Evolutionary conservation across 345 rosid species (phyloP).

Genomic region (Gossypium sturtianum): DNA sequence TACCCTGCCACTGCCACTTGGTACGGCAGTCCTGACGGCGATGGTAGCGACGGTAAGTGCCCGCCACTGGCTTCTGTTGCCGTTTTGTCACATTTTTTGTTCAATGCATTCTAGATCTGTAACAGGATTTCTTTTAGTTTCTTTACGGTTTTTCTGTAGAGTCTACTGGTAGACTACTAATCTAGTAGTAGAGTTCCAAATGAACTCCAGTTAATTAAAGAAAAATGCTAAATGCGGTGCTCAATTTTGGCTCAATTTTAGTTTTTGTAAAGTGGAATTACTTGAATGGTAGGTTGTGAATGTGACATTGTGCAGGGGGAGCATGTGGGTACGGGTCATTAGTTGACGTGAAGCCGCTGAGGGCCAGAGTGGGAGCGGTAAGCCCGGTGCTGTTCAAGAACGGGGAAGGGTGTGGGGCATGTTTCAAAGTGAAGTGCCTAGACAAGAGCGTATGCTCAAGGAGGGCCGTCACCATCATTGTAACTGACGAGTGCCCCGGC

Average conservation of each 20-base stretch:
- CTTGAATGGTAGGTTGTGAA: neutral
- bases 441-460: conserved; percentile 76
- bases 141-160: neutral
- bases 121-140: neutral
- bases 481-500: conserved; percentile 86
- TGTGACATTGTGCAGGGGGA: conserved; percentile 53
- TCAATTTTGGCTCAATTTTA: neutral
- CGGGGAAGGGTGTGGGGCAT: conserved; percentile 95
- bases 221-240: neutral
- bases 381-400: conserved; percentile 71
- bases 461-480: conserved; percentile 81
- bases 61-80: neutral
- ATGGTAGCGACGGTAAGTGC: conserved; percentile 78
- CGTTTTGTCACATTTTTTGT: neutral
- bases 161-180: neutral
- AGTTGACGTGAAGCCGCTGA: conserved; percentile 81
- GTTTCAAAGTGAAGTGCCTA: conserved; percentile 75
- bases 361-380: conserved; percentile 90
- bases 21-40: conserved; percentile 96
- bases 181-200: neutral
- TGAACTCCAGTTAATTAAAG: neutral
- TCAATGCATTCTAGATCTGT: conserved; percentile 4
- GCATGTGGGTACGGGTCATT: conserved; percentile 96
- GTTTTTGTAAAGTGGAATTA: neutral
- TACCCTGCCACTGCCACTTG: conserved; percentile 89